Conservation (phyloP, 2,329 filamentous ascomycete genomes). For the Venturia asperata region DNA sequence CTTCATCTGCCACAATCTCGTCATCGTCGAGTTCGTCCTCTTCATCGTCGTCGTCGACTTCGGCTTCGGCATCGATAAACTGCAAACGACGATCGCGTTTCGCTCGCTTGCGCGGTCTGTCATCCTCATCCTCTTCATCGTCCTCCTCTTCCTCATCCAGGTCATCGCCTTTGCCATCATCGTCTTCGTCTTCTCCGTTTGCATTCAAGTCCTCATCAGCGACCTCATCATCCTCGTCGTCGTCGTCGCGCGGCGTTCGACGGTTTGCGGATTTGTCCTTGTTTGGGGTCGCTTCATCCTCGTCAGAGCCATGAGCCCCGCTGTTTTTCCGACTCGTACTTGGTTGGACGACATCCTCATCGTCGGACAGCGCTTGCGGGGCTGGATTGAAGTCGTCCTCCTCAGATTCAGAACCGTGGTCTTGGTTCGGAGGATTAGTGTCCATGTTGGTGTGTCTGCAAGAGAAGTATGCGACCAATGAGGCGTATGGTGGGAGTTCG, state of each 20-base stretch:
- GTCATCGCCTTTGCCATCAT: conserved; percentile 22
- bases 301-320: conserved; percentile 26
- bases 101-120: conserved; percentile 70
- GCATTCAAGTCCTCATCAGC: conserved; percentile 33
- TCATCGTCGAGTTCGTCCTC: conserved; percentile 80
- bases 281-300: conserved; percentile 25
- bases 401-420: conserved; percentile 47
- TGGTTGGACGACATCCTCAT: conserved; percentile 45
- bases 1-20: conserved; percentile 80
- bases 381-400: conserved; percentile 89
- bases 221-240: conserved; percentile 29
- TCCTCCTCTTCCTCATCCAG: conserved; percentile 27
- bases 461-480: neutral
- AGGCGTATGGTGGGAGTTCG: neutral
- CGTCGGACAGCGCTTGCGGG: conserved; percentile 65
- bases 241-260: conserved; percentile 20
- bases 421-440: neutral
- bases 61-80: conserved; percentile 97
- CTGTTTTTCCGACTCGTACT: conserved; percentile 20
- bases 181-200: conserved; percentile 47
- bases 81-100: conserved; percentile 68
- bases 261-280: conserved; percentile 23
- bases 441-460: neutral
- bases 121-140: conserved; percentile 36
- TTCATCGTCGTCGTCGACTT: conserved; percentile 89